Evolutionary conservation across 2,329 filamentous ascomycete species (phyloP).

Genomic region (Aschersonia sp.): DNA sequence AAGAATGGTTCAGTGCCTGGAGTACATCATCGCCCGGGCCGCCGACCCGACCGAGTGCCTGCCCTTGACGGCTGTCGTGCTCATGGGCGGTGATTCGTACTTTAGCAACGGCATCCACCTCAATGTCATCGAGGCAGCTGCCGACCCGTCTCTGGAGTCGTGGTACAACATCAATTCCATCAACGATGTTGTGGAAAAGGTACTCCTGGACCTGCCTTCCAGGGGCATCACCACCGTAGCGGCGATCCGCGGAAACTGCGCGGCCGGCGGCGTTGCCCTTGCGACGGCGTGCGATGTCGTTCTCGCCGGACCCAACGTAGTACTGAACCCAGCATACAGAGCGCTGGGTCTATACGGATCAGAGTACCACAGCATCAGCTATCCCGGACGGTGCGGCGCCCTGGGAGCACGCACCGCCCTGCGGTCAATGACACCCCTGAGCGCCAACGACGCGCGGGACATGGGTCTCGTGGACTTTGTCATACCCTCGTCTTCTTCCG

Average conservation of each 20-base stretch:
- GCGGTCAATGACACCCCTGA: conserved; percentile 22
- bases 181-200: conserved; percentile 22
- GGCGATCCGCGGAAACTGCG: conserved; percentile 24
- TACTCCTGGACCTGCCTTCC: conserved; percentile 21
- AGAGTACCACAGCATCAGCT: conserved; percentile 25
- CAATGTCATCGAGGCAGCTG: conserved; percentile 25
- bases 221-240: conserved; percentile 21
- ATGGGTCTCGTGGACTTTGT: conserved; percentile 24
- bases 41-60: conserved; percentile 4
- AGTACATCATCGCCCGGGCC: conserved; percentile 14
- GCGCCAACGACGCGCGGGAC: conserved; percentile 19
- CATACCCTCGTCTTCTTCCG: conserved; percentile 15
- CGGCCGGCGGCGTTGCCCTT: conserved; percentile 26
- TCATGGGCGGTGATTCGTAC: conserved; percentile 21
- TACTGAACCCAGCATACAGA: conserved; percentile 26
- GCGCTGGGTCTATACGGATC: conserved; percentile 21
- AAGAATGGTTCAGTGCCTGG: conserved; percentile 19
- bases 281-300: conserved; percentile 22
- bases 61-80: conserved; percentile 20
- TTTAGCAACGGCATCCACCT: conserved; percentile 29
- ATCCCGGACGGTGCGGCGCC: conserved; percentile 20
- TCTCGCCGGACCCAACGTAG: conserved; percentile 20
- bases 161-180: conserved; percentile 30
- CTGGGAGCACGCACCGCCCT: conserved; percentile 15
- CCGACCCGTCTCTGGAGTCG: conserved; percentile 21